Percentiles rank a stretch among this genome's conserved stretches.
phyloP scores from a whole-genome alignment of 2,329 filamentous ascomycete species.

The Lecanicillium sp. region DNA sequence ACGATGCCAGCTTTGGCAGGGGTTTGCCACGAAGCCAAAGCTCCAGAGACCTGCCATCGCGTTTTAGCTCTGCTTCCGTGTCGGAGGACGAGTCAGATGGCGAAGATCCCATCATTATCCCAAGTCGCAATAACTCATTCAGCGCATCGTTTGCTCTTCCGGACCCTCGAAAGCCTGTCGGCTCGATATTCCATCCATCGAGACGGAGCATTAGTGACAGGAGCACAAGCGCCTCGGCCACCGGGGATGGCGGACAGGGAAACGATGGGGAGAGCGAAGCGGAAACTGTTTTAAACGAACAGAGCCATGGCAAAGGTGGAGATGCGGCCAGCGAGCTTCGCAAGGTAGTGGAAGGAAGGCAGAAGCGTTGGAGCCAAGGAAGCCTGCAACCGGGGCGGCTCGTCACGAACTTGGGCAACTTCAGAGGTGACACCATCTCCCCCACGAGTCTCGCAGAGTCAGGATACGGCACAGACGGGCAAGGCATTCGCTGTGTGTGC shows the following conservation, averaged over 20 bases:
- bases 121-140: slow-evolving; percentile 49
- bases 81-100: slow-evolving; percentile 52
- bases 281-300: slow-evolving; percentile 48
- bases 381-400: slow-evolving; percentile 26
- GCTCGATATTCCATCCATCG: slow-evolving; percentile 38
- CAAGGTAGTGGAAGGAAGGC: slow-evolving; percentile 47
- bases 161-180: slow-evolving; percentile 42
- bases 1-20: slow-evolving; percentile 19
- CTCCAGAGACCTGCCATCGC: slow-evolving; percentile 20
- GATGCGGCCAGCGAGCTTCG: slow-evolving; percentile 55
- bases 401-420: slow-evolving; percentile 23
- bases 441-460: slow-evolving; percentile 43
- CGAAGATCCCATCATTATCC: slow-evolving; percentile 58
- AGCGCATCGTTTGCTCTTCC: slow-evolving; percentile 48
- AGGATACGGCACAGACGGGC: slow-evolving; percentile 32
- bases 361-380: slow-evolving; percentile 30
- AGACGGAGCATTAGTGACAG: slow-evolving; percentile 42
- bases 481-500: slow-evolving; percentile 51
- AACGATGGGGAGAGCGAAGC: slow-evolving; percentile 48
- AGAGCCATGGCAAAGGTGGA: slow-evolving; percentile 30
- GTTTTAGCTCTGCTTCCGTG: slow-evolving; percentile 32
- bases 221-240: slow-evolving; percentile 31
- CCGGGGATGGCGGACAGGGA: slow-evolving; percentile 26
- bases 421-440: slow-evolving; percentile 35
- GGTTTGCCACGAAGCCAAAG: slow-evolving; percentile 20